Evolutionary conservation across 176 grass and related monocot genomes (phyloP), one percentile per base, ranked within the genome.

Genomic region (Raddia guianensis): DNA sequence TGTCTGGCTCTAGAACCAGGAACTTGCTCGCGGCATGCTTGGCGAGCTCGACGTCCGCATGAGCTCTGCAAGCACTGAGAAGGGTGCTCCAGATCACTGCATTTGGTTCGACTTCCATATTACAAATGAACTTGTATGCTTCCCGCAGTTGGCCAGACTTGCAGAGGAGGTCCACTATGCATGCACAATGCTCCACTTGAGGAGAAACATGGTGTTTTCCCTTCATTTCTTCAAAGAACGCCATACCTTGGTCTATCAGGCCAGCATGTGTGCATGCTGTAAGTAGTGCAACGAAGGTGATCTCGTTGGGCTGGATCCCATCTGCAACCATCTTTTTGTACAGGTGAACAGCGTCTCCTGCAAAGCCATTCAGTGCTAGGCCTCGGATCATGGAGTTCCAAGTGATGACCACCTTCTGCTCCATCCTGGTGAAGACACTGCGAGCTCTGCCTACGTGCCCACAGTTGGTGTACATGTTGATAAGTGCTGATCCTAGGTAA

Each of bases 311-410:
- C 49, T 86, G 78, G 34, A 93, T 64, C 35, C 63, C 79, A 37
- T 94, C 80, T 10, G 32, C 68, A 12, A 19, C 46, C 94, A 97
- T 94, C 37, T 63, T 74, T 61, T 76, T 4, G 2, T 90, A 97
- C n/a, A 63, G 53, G 35, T 1, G 63, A 90, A 79, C 0, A 40
- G 91, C 89, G 5, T 90, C 89, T 63, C 86, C 78, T 72, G 94
- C 89, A 7, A 91, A 89, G 20, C 94, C 91, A 21, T 91, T 97
- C 58, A 94, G 72, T 64, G 94, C 94, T 12, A 94, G 76, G 64
- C 89, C 91, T 48, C 82, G 90, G 68, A 94, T 97, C 91, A 97
- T 97, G 70, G 89, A 90, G 57, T 97, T 97, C 94, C 94, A 94
- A 73, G 87, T 69, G 52, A 97, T 75, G 9, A 91, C 89, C 73